Base-by-base conservation (phyloP, 2,329 filamentous ascomycete genomes). In the Ceratocystis variospora region DNA sequence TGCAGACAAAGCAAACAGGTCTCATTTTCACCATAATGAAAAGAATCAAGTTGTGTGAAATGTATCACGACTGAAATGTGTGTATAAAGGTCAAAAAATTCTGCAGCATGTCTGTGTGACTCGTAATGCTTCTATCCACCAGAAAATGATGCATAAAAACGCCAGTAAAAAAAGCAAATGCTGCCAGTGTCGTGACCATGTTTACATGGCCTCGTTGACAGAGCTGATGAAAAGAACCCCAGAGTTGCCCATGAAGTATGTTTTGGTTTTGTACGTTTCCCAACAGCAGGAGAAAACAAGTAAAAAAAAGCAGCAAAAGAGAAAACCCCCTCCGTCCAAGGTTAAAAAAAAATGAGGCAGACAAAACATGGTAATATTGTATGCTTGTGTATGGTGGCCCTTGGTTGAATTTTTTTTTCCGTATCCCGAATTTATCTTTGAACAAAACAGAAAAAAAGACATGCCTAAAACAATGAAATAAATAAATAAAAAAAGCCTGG, bases 381-480 rank as follows among this genome's bases (percentile, higher is more conserved):
- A 12, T 41, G 37, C 37, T 41, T 12, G 22, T 57, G 46, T 50
- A 28, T 57, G 53, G 12, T 57, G 17, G 22, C 53, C 28, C 53
- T 31, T 31, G 22, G 22, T 17, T 57, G n/a, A 12, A 12, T 10
- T 15, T 57, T 28, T 28, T 57, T 31, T 57, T 28, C 53, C 10
- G 28, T 57, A 57, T 57, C 53, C 53, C 53, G 10, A 57, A n/a
- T 57, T 57, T 53, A 64, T 41, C 48, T 64, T 55, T 55, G 31
- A 57, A 17, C 31, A 12, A 44, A 25, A 55, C 41, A 17, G 25
- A 45, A 62, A 62, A 22, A 45, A 22, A 22, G n/a, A 64, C 41
- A 50, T 50, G 22, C n/a, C 19, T 17, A 44, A 57, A 41, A 64
- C 45, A 37, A 57, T 28, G 33, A 55, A 2, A n/a, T 22, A 22